Evolutionary conservation across 2,329 filamentous ascomycete species (phyloP).

Genomic region (Arachnomyces sp.): DNA sequence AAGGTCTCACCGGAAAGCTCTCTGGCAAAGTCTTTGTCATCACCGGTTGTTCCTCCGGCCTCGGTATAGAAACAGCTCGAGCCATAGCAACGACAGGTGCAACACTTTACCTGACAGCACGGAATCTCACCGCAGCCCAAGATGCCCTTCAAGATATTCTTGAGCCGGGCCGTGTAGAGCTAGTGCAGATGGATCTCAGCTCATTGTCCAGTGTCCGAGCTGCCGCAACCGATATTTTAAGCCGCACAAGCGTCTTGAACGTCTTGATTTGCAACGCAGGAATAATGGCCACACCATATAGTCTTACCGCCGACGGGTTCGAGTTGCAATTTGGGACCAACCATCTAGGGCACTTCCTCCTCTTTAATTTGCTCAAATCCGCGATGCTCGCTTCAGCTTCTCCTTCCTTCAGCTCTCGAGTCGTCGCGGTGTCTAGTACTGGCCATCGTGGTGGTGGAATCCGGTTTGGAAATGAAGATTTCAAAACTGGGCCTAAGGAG

Average conservation of each 20-base stretch:
- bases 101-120: slow-evolving; percentile 34
- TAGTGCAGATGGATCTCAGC: slow-evolving; percentile 27
- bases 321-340: slow-evolving; percentile 35
- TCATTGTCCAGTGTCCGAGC: slow-evolving; percentile 23
- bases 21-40: too few relatives aligned
- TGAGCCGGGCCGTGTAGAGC: slow-evolving; percentile 14
- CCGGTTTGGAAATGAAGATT: slow-evolving; percentile 33
- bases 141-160: slow-evolving; percentile 20
- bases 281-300: slow-evolving; percentile 27
- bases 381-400: slow-evolving; percentile 17
- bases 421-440: slow-evolving; percentile 40
- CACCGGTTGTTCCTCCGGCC: slow-evolving; percentile 31
- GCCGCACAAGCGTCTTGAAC: slow-evolving; percentile 29
- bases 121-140: slow-evolving; percentile 27
- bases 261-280: slow-evolving; percentile 40
- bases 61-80: slow-evolving; percentile 30
- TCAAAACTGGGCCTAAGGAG: slow-evolving; percentile 25
- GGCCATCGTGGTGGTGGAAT: slow-evolving; percentile 33
- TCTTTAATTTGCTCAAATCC: slow-evolving; percentile 22
- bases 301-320: slow-evolving; percentile 26
- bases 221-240: slow-evolving; percentile 22
- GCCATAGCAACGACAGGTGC: slow-evolving; percentile 30
- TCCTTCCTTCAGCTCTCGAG: slow-evolving; percentile 37
- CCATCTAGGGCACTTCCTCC: slow-evolving; percentile 27
- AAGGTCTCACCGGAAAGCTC: slow-evolving; percentile 12